These are phyloP conservation scores for Boletus coccyginus DNA, from an alignment of 768 basidiomycete species.

Conservation along the genomic window DNA sequence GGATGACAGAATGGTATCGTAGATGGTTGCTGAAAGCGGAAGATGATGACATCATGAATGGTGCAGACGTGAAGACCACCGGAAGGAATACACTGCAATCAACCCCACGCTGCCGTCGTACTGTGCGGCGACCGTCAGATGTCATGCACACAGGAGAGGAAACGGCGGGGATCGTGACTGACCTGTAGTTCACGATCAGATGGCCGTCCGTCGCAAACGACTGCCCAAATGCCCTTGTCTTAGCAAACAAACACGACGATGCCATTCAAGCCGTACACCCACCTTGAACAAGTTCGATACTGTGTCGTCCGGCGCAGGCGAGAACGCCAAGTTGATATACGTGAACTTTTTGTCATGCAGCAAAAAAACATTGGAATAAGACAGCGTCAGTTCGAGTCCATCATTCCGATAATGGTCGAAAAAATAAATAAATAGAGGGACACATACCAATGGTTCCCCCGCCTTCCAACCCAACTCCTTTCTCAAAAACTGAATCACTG, in stretches of 20 bases:
- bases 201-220: conserved; percentile 87
- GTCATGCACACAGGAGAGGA: not conserved
- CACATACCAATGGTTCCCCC: conserved; percentile 86
- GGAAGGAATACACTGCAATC: not conserved
- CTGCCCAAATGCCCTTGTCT: conserved; percentile 33
- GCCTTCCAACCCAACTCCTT: conserved; percentile 87
- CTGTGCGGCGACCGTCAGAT: conserved; percentile 29
- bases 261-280: conserved; percentile 2
- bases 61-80: not conserved
- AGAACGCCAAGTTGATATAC: conserved; percentile 76
- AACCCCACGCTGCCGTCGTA: conserved; percentile 67
- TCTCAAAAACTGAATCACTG: conserved; percentile 89
- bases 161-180: conserved; percentile 8
- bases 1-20: conserved; percentile 1
- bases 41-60: not conserved
- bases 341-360: conserved; percentile 45
- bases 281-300: conserved; percentile 71
- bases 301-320: conserved; percentile 74
- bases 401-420: not conserved
- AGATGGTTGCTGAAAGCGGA: not conserved
- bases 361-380: not conserved
- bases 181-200: conserved; percentile 92
- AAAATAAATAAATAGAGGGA: too few relatives aligned
- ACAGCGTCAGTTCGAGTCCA: conserved; percentile 21
- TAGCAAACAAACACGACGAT: not conserved